Evolutionary conservation across 371 early-diverging fungal genomes (phyloP).

Genomic region (Mucor circinelloides): DNA sequence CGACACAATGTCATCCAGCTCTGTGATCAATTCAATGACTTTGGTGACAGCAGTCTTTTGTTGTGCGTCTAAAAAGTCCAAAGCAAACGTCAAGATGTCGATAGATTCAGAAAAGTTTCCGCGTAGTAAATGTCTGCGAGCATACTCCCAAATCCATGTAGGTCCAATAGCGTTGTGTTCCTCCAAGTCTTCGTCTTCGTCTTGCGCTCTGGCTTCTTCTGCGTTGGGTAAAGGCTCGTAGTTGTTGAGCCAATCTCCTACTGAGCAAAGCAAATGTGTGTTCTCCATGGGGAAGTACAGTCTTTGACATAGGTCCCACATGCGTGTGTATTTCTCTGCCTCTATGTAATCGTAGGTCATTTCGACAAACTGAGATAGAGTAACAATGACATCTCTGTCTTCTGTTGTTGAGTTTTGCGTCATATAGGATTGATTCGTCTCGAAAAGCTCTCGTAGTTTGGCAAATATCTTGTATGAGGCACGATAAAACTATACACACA

Average conservation of each 20-base stretch:
- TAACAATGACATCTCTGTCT: background rate
- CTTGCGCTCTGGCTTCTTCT: background rate
- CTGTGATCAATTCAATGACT: background rate
- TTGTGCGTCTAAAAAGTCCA: background rate
- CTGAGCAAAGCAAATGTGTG: background rate
- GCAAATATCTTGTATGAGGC: constrained; percentile 1
- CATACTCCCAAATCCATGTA: background rate
- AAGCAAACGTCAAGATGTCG: background rate
- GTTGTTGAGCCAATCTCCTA: constrained; percentile 7
- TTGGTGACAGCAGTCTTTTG: background rate
- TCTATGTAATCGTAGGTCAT: background rate
- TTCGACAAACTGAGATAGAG: background rate
- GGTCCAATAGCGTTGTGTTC: background rate
- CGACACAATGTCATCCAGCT: background rate
- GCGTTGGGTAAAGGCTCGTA: background rate
- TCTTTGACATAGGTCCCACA: constrained; percentile 6
- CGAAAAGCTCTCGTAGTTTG: background rate
- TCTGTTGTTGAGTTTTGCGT: background rate
- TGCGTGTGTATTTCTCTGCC: background rate
- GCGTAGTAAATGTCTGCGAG: constrained; percentile 8
- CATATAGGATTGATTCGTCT: background rate
- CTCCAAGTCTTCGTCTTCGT: background rate
- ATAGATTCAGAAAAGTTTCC: constrained; percentile 4
- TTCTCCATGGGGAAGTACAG: constrained; percentile 4
- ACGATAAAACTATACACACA: constrained; percentile 9